Evolutionary conservation across 805 yeast species (phyloP).

Genomic region (Lachancea lanzarotensis): DNA sequence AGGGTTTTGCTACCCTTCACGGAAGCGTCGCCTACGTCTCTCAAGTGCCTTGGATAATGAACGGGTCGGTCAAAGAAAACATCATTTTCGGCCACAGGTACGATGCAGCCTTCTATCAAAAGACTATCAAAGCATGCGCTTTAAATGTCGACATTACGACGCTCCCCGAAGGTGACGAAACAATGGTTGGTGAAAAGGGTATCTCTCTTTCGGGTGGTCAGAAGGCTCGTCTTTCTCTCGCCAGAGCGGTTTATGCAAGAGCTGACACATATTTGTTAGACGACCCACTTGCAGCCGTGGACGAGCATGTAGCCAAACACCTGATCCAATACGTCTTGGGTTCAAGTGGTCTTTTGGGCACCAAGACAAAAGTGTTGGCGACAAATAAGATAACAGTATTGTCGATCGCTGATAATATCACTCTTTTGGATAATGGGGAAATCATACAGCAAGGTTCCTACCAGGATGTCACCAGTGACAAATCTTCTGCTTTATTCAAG

Average conservation of each 20-base stretch:
- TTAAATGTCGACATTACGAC: constrained; percentile 68
- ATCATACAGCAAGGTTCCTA: constrained; percentile 62
- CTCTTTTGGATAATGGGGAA: constrained; percentile 63
- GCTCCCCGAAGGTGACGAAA: constrained; percentile 82
- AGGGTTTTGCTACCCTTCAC: constrained; percentile 63
- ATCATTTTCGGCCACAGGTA: constrained; percentile 82
- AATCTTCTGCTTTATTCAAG: constrained; percentile 44
- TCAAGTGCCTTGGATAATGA: constrained; percentile 96
- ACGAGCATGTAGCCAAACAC: constrained; percentile 91
- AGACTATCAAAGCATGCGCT: constrained; percentile 84
- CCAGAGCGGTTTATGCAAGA: constrained; percentile 91
- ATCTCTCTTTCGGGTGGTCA: constrained; percentile 96
- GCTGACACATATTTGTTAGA: constrained; percentile 89
- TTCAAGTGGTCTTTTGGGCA: constrained; percentile 63
- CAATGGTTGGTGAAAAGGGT: constrained; percentile 96
- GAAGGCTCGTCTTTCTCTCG: constrained; percentile 89
- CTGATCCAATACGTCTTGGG: constrained; percentile 79
- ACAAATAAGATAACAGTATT: constrained; percentile 83
- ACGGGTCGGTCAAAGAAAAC: constrained; percentile 87
- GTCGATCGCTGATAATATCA: constrained; percentile 62
- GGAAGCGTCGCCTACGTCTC: constrained; percentile 87
- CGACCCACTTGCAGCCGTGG: constrained; percentile 94
- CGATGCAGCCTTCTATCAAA: constrained; percentile 74
- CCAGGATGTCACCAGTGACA: constrained; percentile 39
- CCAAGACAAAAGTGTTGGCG: constrained; percentile 73